A percentile compares a stretch with the other conserved stretches of the same genome.
phyloP scores from a whole-genome alignment of 2,329 filamentous ascomycete species.

The Tolypocladium tropicale region DNA sequence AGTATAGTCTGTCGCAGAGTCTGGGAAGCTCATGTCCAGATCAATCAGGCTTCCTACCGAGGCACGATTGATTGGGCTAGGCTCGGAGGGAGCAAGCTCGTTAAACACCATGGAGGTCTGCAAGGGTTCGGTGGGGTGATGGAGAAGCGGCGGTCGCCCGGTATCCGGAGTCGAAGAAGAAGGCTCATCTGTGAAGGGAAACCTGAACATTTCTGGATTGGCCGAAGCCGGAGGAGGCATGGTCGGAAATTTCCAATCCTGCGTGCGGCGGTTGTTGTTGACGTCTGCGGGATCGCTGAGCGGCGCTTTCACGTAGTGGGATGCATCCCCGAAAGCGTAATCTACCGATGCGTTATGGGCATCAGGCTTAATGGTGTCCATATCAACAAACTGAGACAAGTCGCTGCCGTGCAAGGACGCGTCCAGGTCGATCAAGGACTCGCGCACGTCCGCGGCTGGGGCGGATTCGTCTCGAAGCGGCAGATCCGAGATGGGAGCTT shows the following conservation, averaged over 20 bases:
- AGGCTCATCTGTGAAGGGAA: slow-evolving; percentile 30
- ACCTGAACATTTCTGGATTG: slow-evolving; percentile 41
- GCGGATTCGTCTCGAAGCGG: slow-evolving; percentile 47
- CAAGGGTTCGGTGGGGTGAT: slow-evolving; percentile 41
- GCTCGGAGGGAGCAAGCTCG: slow-evolving; percentile 27
- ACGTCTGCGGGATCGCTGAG: slow-evolving; percentile 48
- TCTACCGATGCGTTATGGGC: slow-evolving; percentile 37
- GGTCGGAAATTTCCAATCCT: slow-evolving; percentile 49
- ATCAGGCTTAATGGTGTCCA: slow-evolving; percentile 48
- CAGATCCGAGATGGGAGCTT: slow-evolving; percentile 39
- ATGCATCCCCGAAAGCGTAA: slow-evolving; percentile 33
- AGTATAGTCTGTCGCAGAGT: slow-evolving; percentile 37
- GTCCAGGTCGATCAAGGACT: slow-evolving; percentile 56
- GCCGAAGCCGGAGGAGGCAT: slow-evolving; percentile 40
- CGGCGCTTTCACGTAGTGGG: slow-evolving; percentile 35
- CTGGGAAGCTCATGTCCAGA: slow-evolving; percentile 43
- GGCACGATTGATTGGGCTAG: slow-evolving; percentile 25
- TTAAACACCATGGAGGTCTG: slow-evolving; percentile 29
- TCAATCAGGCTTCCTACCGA: slow-evolving; percentile 40
- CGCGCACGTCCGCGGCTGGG: slow-evolving; percentile 39
- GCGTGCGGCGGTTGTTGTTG: slow-evolving; percentile 39
- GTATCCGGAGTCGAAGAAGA: slow-evolving; percentile 12
- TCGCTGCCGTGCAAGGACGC: slow-evolving; percentile 46
- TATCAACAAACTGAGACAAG: slow-evolving; percentile 47
- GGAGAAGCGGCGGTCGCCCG: slow-evolving; percentile 33